A percentile compares a stretch with the other conserved stretches of the same genome.
These are phyloP conservation scores for Eimeria tenella DNA, from an alignment of 169 alveolate genomes.

Conservation along the genomic window DNA sequence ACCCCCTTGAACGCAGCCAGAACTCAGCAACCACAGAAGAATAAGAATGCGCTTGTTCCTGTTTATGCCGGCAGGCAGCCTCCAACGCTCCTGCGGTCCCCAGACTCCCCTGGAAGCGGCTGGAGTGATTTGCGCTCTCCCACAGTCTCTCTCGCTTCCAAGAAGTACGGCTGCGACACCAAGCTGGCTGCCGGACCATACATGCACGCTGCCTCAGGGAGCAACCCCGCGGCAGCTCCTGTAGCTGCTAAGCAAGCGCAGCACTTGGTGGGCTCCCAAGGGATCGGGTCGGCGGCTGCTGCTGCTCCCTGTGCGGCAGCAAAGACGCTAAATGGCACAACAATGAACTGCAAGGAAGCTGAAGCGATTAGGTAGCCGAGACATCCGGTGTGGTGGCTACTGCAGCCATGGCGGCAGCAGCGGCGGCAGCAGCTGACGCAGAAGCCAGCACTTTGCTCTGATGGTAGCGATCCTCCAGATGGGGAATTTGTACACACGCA, in stretches of 20 bases:
- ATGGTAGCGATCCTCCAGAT: conserved; percentile 56
- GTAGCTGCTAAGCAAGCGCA: conserved; percentile 68
- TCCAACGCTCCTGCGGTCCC: conserved; percentile 63
- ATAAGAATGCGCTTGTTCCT: conserved; percentile 68
- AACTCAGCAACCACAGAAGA: conserved; percentile 59
- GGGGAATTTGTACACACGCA: conserved; percentile 61
- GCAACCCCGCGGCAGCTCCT: conserved; percentile 78
- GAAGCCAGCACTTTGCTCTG: conserved; percentile 75
- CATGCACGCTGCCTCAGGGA: conserved; percentile 74
- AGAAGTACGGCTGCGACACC: conserved; percentile 65
- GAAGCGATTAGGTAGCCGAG: conserved; percentile 77
- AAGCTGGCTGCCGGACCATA: conserved; percentile 50
- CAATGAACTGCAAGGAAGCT: conserved; percentile 75
- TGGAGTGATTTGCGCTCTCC: conserved; percentile 64
- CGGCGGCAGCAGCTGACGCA: conserved; percentile 78
- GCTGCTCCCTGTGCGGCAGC: conserved; percentile 76
- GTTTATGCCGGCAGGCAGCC: conserved; percentile 18
- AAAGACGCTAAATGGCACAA: conserved; percentile 75
- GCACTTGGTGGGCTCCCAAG: conserved; percentile 77
- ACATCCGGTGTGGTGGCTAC: conserved; percentile 75
- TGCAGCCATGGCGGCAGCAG: conserved; percentile 77
- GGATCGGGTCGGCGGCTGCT: conserved; percentile 77
- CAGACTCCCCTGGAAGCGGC: conserved; percentile 64
- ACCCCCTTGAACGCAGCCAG: conserved; percentile 34
- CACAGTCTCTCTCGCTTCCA: conserved; percentile 71